Evolutionary conservation across 495 filamentous ascomycete species (phyloP).

Genomic region (Evernia prunastri): DNA sequence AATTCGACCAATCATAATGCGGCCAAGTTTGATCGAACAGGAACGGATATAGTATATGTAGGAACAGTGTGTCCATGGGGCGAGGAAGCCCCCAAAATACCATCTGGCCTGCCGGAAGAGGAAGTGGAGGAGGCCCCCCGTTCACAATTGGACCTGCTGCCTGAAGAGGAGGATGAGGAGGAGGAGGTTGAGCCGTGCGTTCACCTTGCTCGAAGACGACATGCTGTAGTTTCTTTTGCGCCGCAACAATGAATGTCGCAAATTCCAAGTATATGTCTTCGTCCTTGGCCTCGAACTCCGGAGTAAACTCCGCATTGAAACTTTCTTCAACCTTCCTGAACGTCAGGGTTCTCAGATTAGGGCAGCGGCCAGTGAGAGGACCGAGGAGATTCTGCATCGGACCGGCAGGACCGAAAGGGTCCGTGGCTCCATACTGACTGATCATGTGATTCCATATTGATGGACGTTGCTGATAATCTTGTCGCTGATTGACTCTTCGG

Average conservation of each 20-base stretch:
- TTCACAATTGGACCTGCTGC: background rate
- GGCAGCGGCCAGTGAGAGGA: background rate
- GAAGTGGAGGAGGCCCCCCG: background rate
- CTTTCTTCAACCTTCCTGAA: background rate
- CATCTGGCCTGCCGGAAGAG: too few relatives aligned
- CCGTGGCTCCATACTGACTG: background rate
- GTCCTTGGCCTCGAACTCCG: background rate
- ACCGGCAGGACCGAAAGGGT: background rate
- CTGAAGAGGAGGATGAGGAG: too few relatives aligned
- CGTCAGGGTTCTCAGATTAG: background rate
- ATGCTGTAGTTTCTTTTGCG: background rate
- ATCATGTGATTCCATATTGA: background rate
- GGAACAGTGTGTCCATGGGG: background rate
- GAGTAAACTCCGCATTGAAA: background rate
- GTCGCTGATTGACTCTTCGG: background rate
- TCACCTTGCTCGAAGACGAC: background rate
- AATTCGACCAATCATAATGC: background rate
- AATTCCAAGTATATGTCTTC: background rate
- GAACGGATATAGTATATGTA: background rate
- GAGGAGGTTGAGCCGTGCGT: background rate
- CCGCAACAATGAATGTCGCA: background rate
- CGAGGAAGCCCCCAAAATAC: background rate
- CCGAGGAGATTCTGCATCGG: conserved; percentile 1
- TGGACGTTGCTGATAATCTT: background rate
- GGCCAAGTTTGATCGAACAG: too few relatives aligned